Conservation (phyloP, 2,329 filamentous ascomycete species). For the Venturia asperata region DNA sequence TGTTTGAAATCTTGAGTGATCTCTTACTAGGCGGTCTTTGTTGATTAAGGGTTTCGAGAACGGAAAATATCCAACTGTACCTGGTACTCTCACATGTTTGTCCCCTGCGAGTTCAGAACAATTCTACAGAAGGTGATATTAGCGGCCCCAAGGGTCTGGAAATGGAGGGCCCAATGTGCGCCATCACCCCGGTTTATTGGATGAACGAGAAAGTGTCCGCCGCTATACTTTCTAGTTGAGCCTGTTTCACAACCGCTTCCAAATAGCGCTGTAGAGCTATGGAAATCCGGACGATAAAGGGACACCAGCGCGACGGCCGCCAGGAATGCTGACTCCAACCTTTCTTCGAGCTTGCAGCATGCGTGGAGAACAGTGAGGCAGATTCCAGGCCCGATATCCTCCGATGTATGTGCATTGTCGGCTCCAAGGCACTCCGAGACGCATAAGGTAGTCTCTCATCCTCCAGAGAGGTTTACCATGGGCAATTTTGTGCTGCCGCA, state of each 20-base stretch:
- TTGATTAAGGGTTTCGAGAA: not conserved
- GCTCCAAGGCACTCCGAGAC: not conserved
- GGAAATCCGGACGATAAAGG: not conserved
- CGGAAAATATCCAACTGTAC: not conserved
- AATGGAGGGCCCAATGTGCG: not conserved
- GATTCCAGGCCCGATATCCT: not conserved
- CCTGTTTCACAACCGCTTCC: not conserved
- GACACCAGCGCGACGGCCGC: not conserved
- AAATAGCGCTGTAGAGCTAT: not conserved
- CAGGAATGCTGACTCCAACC: not conserved
- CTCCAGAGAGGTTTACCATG: not conserved
- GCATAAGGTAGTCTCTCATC: not conserved
- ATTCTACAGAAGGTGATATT: not conserved
- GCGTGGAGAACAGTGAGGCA: not conserved
- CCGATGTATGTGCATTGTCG: not conserved
- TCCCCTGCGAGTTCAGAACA: not conserved
- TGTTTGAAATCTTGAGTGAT: not conserved
- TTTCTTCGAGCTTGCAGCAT: not conserved
- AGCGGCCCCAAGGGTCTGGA: not conserved
- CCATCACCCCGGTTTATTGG: slow-evolving; percentile 1
- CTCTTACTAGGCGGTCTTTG: not conserved
- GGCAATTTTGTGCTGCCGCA: not conserved
- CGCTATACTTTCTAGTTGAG: not conserved
- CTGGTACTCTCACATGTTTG: slow-evolving; percentile 8
- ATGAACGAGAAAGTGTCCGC: not conserved